Evolutionary conservation across 441 rosid species (phyloP).

Genomic region (Geranium incanum): DNA sequence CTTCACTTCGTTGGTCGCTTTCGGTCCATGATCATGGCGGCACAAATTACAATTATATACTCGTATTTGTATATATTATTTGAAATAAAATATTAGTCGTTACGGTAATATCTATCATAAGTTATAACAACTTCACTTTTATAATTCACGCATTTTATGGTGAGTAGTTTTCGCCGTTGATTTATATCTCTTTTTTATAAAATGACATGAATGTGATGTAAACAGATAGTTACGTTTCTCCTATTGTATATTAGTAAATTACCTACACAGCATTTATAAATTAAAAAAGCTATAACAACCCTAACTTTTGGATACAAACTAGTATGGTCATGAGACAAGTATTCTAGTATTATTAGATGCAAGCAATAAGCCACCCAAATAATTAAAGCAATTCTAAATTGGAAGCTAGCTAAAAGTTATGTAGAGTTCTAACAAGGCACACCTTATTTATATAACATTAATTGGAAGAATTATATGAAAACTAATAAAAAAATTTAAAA

Average conservation of each 20-base stretch:
- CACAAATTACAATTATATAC: background rate
- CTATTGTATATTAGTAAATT: too few species aligned
- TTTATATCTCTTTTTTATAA: background rate
- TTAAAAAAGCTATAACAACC: background rate
- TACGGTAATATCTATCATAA: background rate
- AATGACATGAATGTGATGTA: background rate
- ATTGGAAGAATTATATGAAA: background rate
- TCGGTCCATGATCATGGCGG: background rate
- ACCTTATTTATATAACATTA: background rate
- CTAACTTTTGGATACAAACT: background rate
- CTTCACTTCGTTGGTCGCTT: background rate
- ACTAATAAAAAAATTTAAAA: background rate
- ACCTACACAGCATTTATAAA: background rate
- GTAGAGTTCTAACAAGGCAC: slow-evolving; percentile 7
- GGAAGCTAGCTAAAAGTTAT: background rate
- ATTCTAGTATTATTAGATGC: slow-evolving; percentile 5
- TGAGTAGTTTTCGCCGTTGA: background rate
- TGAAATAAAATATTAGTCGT: background rate
- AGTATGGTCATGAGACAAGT: background rate
- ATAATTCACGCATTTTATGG: background rate
- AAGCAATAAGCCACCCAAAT: background rate
- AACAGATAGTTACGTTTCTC: background rate
- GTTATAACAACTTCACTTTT: too few species aligned
- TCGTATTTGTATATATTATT: background rate
- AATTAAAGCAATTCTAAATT: background rate